Evolutionary conservation across 345 rosid genomes (phyloP), one percentile per base, ranked within the genome.

Genomic region (Gossypium ekmanianum): DNA sequence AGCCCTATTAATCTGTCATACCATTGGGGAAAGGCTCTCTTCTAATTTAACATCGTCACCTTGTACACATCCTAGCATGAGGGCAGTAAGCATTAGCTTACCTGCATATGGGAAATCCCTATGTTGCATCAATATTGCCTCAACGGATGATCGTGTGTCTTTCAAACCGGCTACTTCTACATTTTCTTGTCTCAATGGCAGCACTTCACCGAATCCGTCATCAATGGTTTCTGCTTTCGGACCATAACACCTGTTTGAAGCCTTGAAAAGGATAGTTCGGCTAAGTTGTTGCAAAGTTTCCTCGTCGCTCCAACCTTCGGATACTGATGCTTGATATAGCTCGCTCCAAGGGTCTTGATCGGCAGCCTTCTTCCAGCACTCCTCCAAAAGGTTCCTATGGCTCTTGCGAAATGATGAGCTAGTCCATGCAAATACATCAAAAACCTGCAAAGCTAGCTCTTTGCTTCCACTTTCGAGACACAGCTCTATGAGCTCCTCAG

Each of bases 351-450:
- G 90, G 12, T 93, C 96, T 79, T 78, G 92, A 55, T 91, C 89
- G 0, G 89, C 94, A 0, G 94, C 94, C 8, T 89, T 90, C 83
- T 85, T 93, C 97, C 98, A 93, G 92, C 98, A 91, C 61, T 89
- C 90, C 76, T 88, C 93, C 79, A 95, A 77, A 44, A 93, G 97
- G 80, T 74, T 84, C 75, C 76, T 84, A 74, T 93, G 89, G 82
- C 85, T 88, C 82, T 86, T 84, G 9, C 90, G 86, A 73, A 91
- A 95, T 6, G 91, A 90, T 76, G 84, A 83, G 85, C 98, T 90
- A 14, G 94, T 90, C 89, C 94, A 91, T 76, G 97, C 92, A 82
- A 95, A 95, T 74, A 90, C 90, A 68, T 93, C 97, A 34, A 95
- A 95, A 55, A 89, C 89, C 34, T 71, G 87, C 85, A 83, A 68